Percentiles rank a stretch among this genome's conserved stretches.
Conservation (phyloP, 768 basidiomycete genomes). For the Termitomyces sp. region DNA sequence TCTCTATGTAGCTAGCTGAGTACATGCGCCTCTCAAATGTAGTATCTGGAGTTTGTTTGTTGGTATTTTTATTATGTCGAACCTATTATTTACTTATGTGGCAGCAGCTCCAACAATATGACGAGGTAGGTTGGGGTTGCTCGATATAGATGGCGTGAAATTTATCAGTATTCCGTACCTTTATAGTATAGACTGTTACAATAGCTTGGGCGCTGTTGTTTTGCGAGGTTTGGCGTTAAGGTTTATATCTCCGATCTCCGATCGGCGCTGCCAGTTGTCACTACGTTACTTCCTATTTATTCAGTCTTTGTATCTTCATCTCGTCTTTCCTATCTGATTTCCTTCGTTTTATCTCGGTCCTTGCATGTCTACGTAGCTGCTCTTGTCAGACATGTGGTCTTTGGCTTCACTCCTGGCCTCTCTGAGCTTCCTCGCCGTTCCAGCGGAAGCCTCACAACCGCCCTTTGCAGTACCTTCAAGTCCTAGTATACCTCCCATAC, state of each 20-base stretch:
- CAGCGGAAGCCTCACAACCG: slow-evolving; percentile 15
- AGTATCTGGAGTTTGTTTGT: slow-evolving; percentile 5
- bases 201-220: not conserved
- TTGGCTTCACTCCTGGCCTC: slow-evolving; percentile 2
- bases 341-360: not conserved
- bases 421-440: slow-evolving; percentile 9
- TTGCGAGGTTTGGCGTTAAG: not conserved
- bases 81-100: not conserved
- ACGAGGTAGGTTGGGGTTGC: not conserved
- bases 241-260: not conserved
- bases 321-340: not conserved
- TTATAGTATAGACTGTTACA: not conserved
- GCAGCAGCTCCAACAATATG: not conserved
- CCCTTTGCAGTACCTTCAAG: slow-evolving; percentile 17
- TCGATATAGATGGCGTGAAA: not conserved
- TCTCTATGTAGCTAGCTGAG: slow-evolving; percentile 19
- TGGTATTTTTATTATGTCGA: not conserved
- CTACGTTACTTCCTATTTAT: not conserved
- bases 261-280: not conserved
- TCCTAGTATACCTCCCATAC: slow-evolving; percentile 25
- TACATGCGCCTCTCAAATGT: slow-evolving; percentile 18
- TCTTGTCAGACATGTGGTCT: slow-evolving; percentile 11
- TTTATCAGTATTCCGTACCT: no score
- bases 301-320: not conserved
- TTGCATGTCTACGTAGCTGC: slow-evolving; percentile 11